A percentile compares a stretch with the other conserved stretches of the same genome.
Conservation (phyloP, 2,329 filamentous ascomycete genomes). For the Aureobasidium uvarum region DNA sequence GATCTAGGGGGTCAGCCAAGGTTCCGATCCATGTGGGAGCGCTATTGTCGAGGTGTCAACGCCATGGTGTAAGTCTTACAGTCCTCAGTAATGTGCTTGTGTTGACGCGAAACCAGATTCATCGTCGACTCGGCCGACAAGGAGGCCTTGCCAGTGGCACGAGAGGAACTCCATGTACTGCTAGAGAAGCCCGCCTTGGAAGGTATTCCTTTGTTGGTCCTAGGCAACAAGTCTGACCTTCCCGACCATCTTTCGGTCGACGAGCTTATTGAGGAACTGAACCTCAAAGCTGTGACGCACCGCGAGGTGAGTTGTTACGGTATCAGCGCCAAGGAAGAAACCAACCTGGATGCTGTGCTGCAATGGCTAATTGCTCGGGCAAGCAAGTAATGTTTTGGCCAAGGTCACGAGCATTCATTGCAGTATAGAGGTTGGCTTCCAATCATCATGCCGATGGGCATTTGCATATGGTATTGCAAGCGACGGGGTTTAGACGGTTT, state of each 20-base stretch:
- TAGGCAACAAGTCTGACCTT: conserved; percentile 97
- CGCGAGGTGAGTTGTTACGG: conserved; percentile 98
- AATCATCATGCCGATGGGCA: conserved; percentile 5
- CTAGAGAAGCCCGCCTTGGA: conserved; percentile 80
- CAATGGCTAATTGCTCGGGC: conserved; percentile 94
- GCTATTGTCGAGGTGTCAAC: conserved; percentile 96
- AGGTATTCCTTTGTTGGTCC: conserved; percentile 86
- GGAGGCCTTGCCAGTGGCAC: conserved; percentile 73
- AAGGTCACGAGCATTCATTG: neutral
- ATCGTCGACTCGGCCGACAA: conserved; percentile 95
- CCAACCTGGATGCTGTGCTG: conserved; percentile 93
- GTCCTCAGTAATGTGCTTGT: neutral
- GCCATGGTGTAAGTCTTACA: conserved; percentile 71
- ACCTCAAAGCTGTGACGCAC: conserved; percentile 82
- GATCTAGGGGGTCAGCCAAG: conserved; percentile 95
- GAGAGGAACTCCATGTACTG: conserved; percentile 87
- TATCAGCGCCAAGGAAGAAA: conserved; percentile 98
- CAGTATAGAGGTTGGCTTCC: conserved; percentile 5
- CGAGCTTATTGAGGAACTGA: conserved; percentile 88
- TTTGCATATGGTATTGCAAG: conserved; percentile 22
- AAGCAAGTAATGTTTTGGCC: conserved; percentile 54
- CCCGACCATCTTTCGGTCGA: conserved; percentile 89
- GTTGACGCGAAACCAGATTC: conserved; percentile 56
- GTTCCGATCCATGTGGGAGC: conserved; percentile 99
- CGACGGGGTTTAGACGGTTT: conserved; percentile 21